These are phyloP conservation scores for Blakeslea trispora DNA, from an alignment of 371 early-diverging fungal genomes.

Conservation along the genomic window DNA sequence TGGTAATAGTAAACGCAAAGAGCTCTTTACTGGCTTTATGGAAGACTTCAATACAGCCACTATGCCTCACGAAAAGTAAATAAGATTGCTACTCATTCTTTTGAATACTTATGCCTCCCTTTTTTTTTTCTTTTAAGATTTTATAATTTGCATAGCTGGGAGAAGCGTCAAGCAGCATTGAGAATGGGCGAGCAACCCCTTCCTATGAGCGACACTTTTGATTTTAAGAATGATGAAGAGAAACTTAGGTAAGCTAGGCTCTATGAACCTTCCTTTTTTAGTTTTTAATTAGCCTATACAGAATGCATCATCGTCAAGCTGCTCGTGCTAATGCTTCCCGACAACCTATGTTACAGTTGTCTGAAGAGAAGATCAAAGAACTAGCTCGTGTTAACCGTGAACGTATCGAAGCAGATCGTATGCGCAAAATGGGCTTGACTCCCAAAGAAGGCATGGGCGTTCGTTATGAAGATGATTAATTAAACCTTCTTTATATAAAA, in stretches of 20 bases:
- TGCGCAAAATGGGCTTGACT: conserved; percentile 67
- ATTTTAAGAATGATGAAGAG: conserved; percentile 53
- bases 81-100: conserved; percentile 19
- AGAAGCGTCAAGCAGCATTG: conserved; percentile 55
- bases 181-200: conserved; percentile 55
- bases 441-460: conserved; percentile 55
- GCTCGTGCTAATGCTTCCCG: conserved; percentile 27
- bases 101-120: neutral
- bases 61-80: conserved; percentile 70
- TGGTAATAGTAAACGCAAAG: conserved; percentile 56
- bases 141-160: conserved; percentile 63
- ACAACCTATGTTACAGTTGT: conserved; percentile 40
- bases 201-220: conserved; percentile 18
- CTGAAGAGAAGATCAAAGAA: conserved; percentile 64
- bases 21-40: conserved; percentile 69
- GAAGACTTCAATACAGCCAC: conserved; percentile 81
- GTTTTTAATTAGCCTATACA: conserved; percentile 3
- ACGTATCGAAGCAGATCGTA: conserved; percentile 64
- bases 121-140: conserved; percentile 34
- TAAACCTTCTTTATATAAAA: too few relatives aligned
- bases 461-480: conserved; percentile 45
- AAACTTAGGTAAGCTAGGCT: conserved; percentile 34
- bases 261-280: neutral
- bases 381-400: conserved; percentile 66
- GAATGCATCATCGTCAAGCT: conserved; percentile 33